These are phyloP conservation scores for Naganishia sp. DNA, from an alignment of 1,284 basidiomycete genomes.

Conservation along the genomic window DNA sequence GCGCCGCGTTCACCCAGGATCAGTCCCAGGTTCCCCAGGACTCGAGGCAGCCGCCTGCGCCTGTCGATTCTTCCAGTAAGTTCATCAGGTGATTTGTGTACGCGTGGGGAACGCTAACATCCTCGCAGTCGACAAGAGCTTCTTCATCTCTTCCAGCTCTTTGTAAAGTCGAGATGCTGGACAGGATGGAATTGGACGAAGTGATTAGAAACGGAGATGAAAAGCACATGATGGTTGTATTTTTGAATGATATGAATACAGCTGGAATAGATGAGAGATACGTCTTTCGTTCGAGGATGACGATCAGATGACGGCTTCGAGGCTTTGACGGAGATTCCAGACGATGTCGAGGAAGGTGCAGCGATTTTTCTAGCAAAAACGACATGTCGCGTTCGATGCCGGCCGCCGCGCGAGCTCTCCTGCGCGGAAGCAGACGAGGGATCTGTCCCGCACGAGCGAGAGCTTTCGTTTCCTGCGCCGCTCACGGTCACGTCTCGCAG, in stretches of 20 bases:
- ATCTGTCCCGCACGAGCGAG: too few relatives aligned
- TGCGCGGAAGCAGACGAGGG: too few relatives aligned
- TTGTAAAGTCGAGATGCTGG: constrained; percentile 23
- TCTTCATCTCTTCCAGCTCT: constrained; percentile 65
- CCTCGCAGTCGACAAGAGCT: constrained; percentile 46
- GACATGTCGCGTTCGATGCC: too few relatives aligned
- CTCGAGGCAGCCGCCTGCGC: constrained; percentile 76
- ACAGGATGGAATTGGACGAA: background rate
- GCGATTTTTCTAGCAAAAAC: too few relatives aligned
- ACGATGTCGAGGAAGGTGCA: too few relatives aligned
- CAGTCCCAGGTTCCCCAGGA: constrained; percentile 72
- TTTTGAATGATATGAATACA: constrained; percentile 5
- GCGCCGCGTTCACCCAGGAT: constrained; percentile 67
- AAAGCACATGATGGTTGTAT: constrained; percentile 13
- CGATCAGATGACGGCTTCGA: background rate
- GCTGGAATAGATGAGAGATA: background rate
- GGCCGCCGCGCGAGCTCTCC: too few relatives aligned
- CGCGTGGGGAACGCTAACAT: background rate
- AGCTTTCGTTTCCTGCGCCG: too few relatives aligned
- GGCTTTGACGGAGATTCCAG: background rate
- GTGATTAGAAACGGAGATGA: background rate
- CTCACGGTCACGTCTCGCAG: too few relatives aligned
- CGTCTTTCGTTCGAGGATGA: background rate
- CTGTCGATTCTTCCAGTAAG: constrained; percentile 84
- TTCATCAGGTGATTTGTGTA: constrained; percentile 30